Percentiles rank a stretch among this genome's conserved stretches.
phyloP scores from a whole-genome alignment of 148 eudicot species.

The Chenopodium quinoa region DNA sequence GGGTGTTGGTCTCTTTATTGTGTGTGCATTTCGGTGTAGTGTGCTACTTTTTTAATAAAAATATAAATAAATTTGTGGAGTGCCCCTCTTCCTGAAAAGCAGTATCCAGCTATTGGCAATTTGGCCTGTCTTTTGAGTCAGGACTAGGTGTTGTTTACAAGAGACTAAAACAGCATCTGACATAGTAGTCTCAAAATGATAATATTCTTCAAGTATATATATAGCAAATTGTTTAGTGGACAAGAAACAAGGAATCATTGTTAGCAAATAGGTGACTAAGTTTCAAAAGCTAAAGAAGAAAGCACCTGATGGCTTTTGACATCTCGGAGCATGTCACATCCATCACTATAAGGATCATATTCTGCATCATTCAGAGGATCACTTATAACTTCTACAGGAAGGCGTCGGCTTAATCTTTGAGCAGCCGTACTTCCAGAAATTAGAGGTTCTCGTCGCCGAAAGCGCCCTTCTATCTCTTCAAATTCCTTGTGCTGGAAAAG shows the following conservation, averaged over 20 bases:
- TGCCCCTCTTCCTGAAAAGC: not conserved
- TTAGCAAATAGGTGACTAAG: not conserved
- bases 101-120: not conserved
- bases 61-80: not conserved
- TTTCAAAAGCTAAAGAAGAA: not conserved
- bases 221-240: not conserved
- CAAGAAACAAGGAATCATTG: not conserved
- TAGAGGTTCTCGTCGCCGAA: constrained; percentile 66
- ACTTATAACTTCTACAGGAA: constrained; percentile 83
- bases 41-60: too few species aligned
- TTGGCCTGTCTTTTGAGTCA: not conserved
- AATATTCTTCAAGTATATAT: not conserved
- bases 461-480: constrained; percentile 86
- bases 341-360: constrained; percentile 62
- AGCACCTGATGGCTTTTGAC: constrained; percentile 64
- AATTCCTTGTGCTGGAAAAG: constrained; percentile 83
- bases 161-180: not conserved
- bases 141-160: not conserved
- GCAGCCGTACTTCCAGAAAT: constrained; percentile 66
- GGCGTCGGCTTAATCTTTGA: constrained; percentile 62
- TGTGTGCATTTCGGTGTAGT: not conserved
- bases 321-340: constrained; percentile 52
- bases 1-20: not conserved
- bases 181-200: not conserved
- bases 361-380: constrained; percentile 86